phyloP scores from a whole-genome alignment of 768 basidiomycete genomes.

The Leccinellum luteum region DNA sequence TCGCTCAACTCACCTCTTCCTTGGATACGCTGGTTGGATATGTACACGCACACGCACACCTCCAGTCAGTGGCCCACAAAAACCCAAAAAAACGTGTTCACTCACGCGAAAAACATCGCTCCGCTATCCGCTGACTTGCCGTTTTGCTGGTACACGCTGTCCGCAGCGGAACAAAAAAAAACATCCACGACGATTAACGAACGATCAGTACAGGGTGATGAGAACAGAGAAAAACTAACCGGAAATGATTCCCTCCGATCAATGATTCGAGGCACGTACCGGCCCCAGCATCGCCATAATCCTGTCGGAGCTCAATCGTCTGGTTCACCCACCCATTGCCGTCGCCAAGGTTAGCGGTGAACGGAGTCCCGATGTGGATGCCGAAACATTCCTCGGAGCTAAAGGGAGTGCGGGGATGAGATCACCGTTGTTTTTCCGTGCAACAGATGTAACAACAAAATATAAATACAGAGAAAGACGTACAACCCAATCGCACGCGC shows the following conservation, averaged over 20 bases:
- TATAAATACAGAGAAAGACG: conserved; percentile 14
- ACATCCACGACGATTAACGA: not conserved
- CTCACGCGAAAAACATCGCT: conserved; percentile 60
- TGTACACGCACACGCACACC: not conserved
- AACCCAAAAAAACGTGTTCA: not conserved
- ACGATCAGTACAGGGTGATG: not conserved
- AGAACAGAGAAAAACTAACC: conserved; percentile 24
- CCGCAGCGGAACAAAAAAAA: not conserved
- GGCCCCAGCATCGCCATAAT: conserved; percentile 33
- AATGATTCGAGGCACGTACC: conserved; percentile 48
- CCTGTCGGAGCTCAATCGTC: conserved; percentile 44
- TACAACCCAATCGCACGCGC: conserved; percentile 65
- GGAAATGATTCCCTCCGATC: conserved; percentile 48
- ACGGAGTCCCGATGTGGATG: conserved; percentile 37
- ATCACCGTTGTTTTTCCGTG: not conserved
- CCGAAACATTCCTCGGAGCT: conserved; percentile 40
- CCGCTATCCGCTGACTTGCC: conserved; percentile 49
- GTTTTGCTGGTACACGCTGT: conserved; percentile 54
- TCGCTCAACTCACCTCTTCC: conserved; percentile 36
- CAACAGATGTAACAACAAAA: not conserved
- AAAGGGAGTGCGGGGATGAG: conserved; percentile 9
- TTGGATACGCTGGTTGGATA: conserved; percentile 40
- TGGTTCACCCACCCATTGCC: conserved; percentile 45
- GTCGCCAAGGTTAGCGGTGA: conserved; percentile 47
- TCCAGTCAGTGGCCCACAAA: not conserved